Base-by-base conservation (phyloP, 2,329 filamentous ascomycete genomes). In the Colletotrichum cuscutae region DNA sequence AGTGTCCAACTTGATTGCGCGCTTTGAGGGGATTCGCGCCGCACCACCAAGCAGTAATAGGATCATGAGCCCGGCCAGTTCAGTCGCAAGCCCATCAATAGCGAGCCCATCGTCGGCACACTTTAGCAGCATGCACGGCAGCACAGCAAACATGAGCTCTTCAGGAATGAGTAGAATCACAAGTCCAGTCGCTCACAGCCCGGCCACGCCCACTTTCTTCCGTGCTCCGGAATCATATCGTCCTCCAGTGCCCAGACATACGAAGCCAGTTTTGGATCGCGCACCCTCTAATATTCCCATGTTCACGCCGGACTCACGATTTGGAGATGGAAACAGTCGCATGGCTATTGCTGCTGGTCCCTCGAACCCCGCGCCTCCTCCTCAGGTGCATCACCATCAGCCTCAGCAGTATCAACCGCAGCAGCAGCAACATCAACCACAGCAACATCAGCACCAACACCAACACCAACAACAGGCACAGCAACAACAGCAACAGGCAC, bases 1-100 rank as follows among this genome's bases (percentile, higher is more conserved):
- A 52, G 82, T 84, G 62, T 80, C 82, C 58, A 81, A 82, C 58
- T 74, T 85, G 59, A 81, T 84, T 69, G 81, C 83, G 61, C 83
- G 84, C 62, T 85, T 85, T 75, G 83, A 85, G 65, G 68, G 79
- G 76, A 59, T 81, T 79, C 76, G 78, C 78, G 52, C 82, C 79
- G 52, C 79, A 7, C 78, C 83, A 66, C 80, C 81, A 9, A 76
- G 75, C 37, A 79, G 77, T 49, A 79, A 78, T 59, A 73, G 71
- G 28, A 74, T 77, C 66, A 75, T 77, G 60, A 81, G 76, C 64
- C 72, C 79, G 57, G 74, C 78, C 15, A 76, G 75, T 57, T 72
- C 76, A 57, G 77, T 71, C 12, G 28, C 68, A 24, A 71, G 68
- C 56, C 68, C 68, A 76, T 61, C 77, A 76, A 60, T 75, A 71